phyloP scores from a whole-genome alignment of 177 flowering plant genomes.

The Vitis hybrid region DNA sequence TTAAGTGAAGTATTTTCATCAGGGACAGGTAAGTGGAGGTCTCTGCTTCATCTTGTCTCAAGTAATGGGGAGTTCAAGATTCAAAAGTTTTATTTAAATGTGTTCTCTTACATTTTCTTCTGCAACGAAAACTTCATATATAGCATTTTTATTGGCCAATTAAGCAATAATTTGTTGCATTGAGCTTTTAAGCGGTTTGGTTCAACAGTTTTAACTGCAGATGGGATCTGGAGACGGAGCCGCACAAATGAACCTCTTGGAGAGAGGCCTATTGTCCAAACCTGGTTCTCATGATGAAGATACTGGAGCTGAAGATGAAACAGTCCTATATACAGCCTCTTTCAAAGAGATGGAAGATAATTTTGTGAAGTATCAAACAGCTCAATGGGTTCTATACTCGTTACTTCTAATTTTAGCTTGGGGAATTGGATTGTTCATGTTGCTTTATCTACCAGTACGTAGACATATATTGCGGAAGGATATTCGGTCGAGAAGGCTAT shows the following conservation, averaged over 20 bases:
- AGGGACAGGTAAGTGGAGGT: too few species aligned
- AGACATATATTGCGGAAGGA: slow-evolving; percentile 58
- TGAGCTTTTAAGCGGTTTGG: too few species aligned
- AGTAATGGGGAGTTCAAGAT: too few species aligned
- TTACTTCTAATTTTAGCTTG: slow-evolving; percentile 69
- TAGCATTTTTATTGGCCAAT: too few species aligned
- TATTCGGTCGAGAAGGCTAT: slow-evolving; percentile 64
- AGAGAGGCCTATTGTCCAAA: slow-evolving; percentile 45
- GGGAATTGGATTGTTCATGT: slow-evolving; percentile 80
- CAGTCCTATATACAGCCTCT: slow-evolving; percentile 59
- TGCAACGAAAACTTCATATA: too few species aligned
- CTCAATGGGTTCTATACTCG: slow-evolving; percentile 73
- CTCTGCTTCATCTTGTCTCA: too few species aligned
- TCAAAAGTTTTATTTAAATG: too few species aligned
- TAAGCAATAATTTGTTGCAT: too few species aligned
- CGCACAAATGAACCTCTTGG: slow-evolving; percentile 59
- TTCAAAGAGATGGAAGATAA: slow-evolving; percentile 69
- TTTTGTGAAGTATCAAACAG: slow-evolving; percentile 69
- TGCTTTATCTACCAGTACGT: slow-evolving; percentile 69
- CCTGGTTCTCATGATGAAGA: slow-evolving; percentile 1
- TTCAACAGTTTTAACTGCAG: slow-evolving; percentile 1
- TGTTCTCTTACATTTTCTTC: too few species aligned
- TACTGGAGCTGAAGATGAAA: slow-evolving; percentile 31
- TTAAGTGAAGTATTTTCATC: too few species aligned
- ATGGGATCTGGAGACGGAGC: slow-evolving; percentile 53